Conservation (phyloP, 31 red algal genomes). For the Pterothamnion heteromorphum region DNA sequence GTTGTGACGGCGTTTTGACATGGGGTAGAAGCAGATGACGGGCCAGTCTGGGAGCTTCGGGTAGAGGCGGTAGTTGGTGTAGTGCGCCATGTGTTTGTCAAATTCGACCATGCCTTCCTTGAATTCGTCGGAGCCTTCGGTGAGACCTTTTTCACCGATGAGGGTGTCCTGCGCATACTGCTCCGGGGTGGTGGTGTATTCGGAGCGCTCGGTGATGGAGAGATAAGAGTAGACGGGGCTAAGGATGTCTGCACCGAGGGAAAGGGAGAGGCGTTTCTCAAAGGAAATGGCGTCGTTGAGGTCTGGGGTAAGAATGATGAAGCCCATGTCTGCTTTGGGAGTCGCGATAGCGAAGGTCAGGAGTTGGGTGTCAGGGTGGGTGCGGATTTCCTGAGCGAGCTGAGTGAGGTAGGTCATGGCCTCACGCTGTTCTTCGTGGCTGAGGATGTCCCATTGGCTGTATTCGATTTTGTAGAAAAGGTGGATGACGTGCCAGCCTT, state of each 20-base stretch:
- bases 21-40: slow-evolving; percentile 18
- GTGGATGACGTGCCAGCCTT: neutral
- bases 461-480: neutral
- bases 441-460: neutral
- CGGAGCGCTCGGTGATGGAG: neutral
- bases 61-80: slow-evolving; percentile 18
- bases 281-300: neutral
- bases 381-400: neutral
- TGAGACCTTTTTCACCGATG: neutral
- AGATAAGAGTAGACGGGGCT: neutral
- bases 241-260: neutral
- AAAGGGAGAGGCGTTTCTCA: neutral
- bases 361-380: neutral
- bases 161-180: neutral
- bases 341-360: neutral
- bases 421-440: neutral
- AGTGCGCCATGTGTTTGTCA: neutral
- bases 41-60: neutral
- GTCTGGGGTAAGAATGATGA: neutral
- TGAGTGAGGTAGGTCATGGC: neutral
- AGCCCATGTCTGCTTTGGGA: neutral
- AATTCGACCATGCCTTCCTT: neutral
- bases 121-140: neutral
- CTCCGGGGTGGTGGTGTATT: neutral
- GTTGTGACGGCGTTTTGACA: neutral